Evolutionary conservation across 179 eudicot genomes (phyloP), one percentile per base, ranked within the genome.

Genomic region (Silene vulgaris): DNA sequence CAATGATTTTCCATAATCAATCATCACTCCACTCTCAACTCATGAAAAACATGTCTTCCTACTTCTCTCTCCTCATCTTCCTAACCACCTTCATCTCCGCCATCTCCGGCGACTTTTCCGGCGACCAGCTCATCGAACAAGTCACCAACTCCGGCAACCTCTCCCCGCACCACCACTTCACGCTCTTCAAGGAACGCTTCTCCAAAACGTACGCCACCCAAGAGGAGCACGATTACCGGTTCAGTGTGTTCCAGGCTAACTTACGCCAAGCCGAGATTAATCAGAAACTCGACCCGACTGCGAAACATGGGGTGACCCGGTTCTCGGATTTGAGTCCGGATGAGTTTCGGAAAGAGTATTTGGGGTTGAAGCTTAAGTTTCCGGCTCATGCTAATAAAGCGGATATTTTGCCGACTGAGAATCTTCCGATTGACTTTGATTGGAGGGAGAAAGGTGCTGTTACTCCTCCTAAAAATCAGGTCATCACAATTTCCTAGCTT

Each of bases 371-470:
- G 56, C 76, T 94, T 3, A 79, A 77, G 74, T 80, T 86, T n/a
- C 98, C 95, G 0, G 74, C 87, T 0, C 93, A 92, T 69, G 96
- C 96, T 52, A 82, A 84, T 29, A 83, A 86, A 75, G 97, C 97
- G 17, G 96, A 89, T 32, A 84, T 90, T 65, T 85, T 92, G 61
- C 96, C 96, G 1, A 92, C 93, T 16, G 67, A 86, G 50, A 79
- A 87, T 75, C 85, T 92, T 0, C 97, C 97, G 0, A 48, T 72
- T 19, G 85, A 87, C 72, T 90, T 89, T 50, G 97, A 92, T 70
- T 92, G 97, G 96, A 87, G 97, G 78, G 90, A 90, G 0, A 84
- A 80, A 5, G 97, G 97, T 50, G 97, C 93, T 35, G 97, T 92
- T 57, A 79, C 96, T 32, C 76, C 93, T 8, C 89, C 86, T 1